phyloP scores from a whole-genome alignment of 148 eudicot species.

The Persicaria maculosa region DNA sequence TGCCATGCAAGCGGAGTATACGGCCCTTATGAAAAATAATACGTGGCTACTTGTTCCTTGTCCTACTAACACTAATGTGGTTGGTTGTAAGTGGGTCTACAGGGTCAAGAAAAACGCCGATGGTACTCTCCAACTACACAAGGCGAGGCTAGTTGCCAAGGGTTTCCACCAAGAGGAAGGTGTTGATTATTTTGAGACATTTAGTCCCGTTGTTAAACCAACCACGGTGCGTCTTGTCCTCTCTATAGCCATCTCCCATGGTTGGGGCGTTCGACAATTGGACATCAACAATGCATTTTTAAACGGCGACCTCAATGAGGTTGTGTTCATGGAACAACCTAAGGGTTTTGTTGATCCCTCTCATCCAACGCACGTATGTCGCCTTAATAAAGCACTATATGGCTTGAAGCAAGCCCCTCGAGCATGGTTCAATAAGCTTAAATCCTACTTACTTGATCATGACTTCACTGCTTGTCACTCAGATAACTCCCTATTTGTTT shows the following conservation, averaged over 20 bases:
- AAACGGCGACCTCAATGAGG: conserved; percentile 4
- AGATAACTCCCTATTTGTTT: not conserved
- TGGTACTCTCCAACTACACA: not conserved
- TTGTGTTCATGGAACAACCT: conserved; percentile 1
- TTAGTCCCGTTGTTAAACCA: conserved; percentile 7
- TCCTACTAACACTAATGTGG: not conserved
- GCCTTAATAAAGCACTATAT: not conserved
- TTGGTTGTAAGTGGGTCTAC: conserved; percentile 14
- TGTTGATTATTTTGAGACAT: conserved; percentile 9
- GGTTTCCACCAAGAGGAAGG: conserved; percentile 10
- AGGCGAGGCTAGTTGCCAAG: conserved; percentile 13
- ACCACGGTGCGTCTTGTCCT: not conserved
- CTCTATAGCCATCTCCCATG: not conserved
- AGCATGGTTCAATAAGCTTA: not conserved
- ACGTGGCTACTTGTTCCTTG: conserved; percentile 11
- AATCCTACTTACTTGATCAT: not conserved
- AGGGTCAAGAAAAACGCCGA: not conserved
- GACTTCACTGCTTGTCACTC: not conserved
- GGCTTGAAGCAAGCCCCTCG: not conserved
- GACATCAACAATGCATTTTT: not conserved
- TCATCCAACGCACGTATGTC: not conserved
- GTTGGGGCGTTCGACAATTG: not conserved
- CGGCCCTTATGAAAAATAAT: not conserved
- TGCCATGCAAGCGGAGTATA: not conserved
- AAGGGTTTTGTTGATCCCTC: not conserved